Conservation (phyloP, 2,329 filamentous ascomycete genomes). For the Thelonectria olida region DNA sequence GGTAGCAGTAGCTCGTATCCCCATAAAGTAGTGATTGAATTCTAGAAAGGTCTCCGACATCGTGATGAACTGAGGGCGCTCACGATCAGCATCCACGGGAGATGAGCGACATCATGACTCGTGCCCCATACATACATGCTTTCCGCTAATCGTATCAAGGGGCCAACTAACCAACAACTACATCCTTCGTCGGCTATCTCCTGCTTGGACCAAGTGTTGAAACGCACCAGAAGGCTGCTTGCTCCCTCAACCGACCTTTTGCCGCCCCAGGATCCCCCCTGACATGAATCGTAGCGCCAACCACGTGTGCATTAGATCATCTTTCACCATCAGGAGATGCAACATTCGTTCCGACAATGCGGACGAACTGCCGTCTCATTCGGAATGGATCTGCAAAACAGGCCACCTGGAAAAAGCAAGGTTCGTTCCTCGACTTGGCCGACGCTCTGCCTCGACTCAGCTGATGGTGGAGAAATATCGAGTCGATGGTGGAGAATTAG, state of each 20-base stretch:
- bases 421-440: no score
- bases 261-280: background rate
- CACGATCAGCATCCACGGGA: no score
- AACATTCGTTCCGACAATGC: background rate
- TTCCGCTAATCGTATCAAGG: background rate
- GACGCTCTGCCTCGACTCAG: no score
- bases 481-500: no score
- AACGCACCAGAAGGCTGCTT: background rate
- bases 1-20: no score
- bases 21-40: no score
- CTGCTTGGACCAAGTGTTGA: background rate
- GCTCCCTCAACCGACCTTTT: background rate
- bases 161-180: no score
- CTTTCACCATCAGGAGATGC: background rate
- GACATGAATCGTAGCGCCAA: background rate
- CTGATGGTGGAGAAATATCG: no score
- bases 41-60: no score
- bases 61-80: no score
- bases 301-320: background rate
- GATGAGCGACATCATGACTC: no score
- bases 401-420: background rate
- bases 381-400: background rate
- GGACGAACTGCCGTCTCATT: background rate
- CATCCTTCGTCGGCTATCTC: background rate
- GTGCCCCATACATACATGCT: no score